Evolutionary conservation across 768 basidiomycete species (phyloP).

Genomic region (Chalciporus chontae): DNA sequence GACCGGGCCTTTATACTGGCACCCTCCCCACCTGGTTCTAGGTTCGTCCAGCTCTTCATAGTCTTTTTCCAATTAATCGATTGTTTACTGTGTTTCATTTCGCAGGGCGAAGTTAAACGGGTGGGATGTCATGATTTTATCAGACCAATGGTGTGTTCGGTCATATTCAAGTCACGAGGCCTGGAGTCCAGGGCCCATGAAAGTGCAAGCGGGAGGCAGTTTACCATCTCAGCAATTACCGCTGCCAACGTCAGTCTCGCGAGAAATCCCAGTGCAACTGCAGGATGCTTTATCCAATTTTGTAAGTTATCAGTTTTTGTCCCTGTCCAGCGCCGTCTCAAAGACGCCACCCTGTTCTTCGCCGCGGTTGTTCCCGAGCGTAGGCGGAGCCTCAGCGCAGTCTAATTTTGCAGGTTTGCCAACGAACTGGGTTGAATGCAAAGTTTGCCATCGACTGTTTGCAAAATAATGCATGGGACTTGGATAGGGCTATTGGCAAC

Average conservation of each 20-base stretch:
- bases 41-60: slow-evolving; percentile 49
- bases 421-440: slow-evolving; percentile 74
- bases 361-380: slow-evolving; percentile 8
- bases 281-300: slow-evolving; percentile 52
- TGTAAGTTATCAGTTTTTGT: slow-evolving; percentile 41
- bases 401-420: slow-evolving; percentile 65
- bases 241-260: slow-evolving; percentile 27
- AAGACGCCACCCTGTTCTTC: slow-evolving; percentile 10
- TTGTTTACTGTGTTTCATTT: slow-evolving; percentile 11
- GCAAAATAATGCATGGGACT: slow-evolving; percentile 79
- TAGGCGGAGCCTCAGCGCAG: slow-evolving; percentile 71
- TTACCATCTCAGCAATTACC: slow-evolving; percentile 16
- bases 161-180: slow-evolving; percentile 80
- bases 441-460: slow-evolving; percentile 84
- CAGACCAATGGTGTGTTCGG: slow-evolving; percentile 82
- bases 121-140: slow-evolving; percentile 89
- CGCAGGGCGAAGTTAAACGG: slow-evolving; percentile 72
- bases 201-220: slow-evolving; percentile 54
- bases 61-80: slow-evolving; percentile 5
- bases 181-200: slow-evolving; percentile 73
- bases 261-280: slow-evolving; percentile 38
- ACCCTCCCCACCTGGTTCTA: slow-evolving; percentile 75
- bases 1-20: slow-evolving; percentile 88
- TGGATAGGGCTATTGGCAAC: slow-evolving; percentile 74
- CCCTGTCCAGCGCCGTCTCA: slow-evolving; percentile 4